Evolutionary conservation across 306 rosid species (phyloP).

Genomic region (Carpinus fangiana): DNA sequence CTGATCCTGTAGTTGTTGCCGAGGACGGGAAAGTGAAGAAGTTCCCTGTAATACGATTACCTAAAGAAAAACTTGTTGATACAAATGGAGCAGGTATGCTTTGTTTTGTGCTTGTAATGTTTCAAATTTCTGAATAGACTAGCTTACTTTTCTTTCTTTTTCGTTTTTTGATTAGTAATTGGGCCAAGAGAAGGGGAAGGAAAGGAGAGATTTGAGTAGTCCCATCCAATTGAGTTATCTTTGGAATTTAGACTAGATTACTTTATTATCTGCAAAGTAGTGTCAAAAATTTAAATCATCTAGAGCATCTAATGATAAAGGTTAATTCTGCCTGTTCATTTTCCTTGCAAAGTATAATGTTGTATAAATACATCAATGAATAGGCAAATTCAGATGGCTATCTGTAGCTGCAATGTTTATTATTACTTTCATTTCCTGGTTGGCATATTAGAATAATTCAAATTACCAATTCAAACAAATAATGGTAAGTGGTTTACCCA

Average conservation of each 20-base stretch:
- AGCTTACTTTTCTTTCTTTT: not conserved
- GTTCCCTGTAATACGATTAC: conserved; percentile 67
- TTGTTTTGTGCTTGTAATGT: not conserved
- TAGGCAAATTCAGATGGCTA: not conserved
- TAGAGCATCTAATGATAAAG: not conserved
- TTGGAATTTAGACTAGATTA: not conserved
- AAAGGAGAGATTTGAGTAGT: too few species aligned
- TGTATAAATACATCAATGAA: not conserved
- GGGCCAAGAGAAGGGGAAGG: too few species aligned
- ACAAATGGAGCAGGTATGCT: conserved; percentile 88
- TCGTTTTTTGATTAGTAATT: too few species aligned
- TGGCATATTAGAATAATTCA: not conserved
- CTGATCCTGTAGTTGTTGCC: conserved; percentile 94
- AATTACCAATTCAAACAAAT: not conserved
- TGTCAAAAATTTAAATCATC: not conserved
- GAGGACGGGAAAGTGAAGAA: conserved; percentile 79
- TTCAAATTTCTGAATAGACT: not conserved
- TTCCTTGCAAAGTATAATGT: not conserved
- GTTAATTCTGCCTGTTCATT: not conserved
- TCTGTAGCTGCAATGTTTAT: not conserved
- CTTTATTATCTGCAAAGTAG: not conserved
- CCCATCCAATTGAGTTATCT: too few species aligned
- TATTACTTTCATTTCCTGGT: not conserved
- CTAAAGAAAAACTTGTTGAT: conserved; percentile 92
- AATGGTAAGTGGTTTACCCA: not conserved